A percentile compares a stretch with the other conserved stretches of the same genome.
Conservation (phyloP, 768 basidiomycete genomes). For the Neoboletus brunneissimus region DNA sequence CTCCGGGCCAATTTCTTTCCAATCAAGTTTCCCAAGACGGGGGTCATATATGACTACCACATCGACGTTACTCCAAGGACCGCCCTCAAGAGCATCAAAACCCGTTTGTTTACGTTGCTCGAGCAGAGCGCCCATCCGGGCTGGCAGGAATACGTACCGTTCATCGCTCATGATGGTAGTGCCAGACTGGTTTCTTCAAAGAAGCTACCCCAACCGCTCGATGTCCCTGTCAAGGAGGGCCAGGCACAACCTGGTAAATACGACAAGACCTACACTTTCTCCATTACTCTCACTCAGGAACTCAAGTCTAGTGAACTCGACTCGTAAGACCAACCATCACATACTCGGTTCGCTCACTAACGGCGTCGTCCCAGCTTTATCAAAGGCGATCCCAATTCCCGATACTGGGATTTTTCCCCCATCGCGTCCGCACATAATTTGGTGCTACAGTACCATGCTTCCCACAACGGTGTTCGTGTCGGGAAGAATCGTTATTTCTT, state of each 20-base stretch:
- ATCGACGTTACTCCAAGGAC: slow-evolving; percentile 37
- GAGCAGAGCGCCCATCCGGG: slow-evolving; percentile 36
- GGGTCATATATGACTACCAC: slow-evolving; percentile 45
- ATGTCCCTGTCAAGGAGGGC: slow-evolving; percentile 39
- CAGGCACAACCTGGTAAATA: slow-evolving; percentile 30
- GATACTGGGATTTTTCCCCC: slow-evolving; percentile 42
- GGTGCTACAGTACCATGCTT: slow-evolving; percentile 43
- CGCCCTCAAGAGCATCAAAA: slow-evolving; percentile 36
- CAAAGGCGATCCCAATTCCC: slow-evolving; percentile 35
- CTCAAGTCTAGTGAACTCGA: slow-evolving; percentile 30
- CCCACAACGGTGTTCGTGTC: slow-evolving; percentile 44
- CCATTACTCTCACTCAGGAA: slow-evolving; percentile 32
- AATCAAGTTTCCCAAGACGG: slow-evolving; percentile 37
- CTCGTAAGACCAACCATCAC: slow-evolving; percentile 28
- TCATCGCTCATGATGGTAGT: slow-evolving; percentile 40
- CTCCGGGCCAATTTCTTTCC: slow-evolving; percentile 53
- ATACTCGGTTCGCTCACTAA: not conserved
- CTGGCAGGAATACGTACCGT: slow-evolving; percentile 37
- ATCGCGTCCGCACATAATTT: slow-evolving; percentile 47
- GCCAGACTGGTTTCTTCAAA: slow-evolving; percentile 42
- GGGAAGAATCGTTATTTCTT: slow-evolving; percentile 54
- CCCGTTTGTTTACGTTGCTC: slow-evolving; percentile 43
- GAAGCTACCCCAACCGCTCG: slow-evolving; percentile 37
- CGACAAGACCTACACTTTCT: slow-evolving; percentile 38
- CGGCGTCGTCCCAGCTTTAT: slow-evolving; percentile 35